These are phyloP conservation scores for Pythium dissotocum DNA, from an alignment of 352 stramenopile species.

Conservation along the genomic window DNA sequence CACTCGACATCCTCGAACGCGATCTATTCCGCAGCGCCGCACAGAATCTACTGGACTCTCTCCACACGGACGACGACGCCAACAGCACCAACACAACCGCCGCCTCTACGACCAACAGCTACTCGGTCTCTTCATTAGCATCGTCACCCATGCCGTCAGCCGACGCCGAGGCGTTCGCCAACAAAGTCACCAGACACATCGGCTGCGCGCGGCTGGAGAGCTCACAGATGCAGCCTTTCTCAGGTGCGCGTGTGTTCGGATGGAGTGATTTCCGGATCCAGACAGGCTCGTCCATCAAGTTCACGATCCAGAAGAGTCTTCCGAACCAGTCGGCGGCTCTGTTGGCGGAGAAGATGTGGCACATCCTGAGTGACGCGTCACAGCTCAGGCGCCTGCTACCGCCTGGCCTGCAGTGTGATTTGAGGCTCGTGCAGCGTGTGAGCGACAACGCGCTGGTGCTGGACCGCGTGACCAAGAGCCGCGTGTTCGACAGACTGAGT, in stretches of 20 bases:
- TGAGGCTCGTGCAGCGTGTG: slow-evolving; percentile 48
- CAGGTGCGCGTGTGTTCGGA: slow-evolving; percentile 41
- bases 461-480: slow-evolving; percentile 47
- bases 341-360: slow-evolving; percentile 41
- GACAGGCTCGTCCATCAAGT: slow-evolving; percentile 45
- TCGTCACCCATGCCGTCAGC: slow-evolving; percentile 30
- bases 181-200: slow-evolving; percentile 37
- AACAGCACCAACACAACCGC: background rate
- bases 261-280: slow-evolving; percentile 51
- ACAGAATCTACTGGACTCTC: slow-evolving; percentile 58
- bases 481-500: slow-evolving; percentile 22
- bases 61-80: slow-evolving; percentile 20
- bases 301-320: slow-evolving; percentile 50
- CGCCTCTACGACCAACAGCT: background rate
- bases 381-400: slow-evolving; percentile 41
- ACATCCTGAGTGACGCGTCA: slow-evolving; percentile 38
- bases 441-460: slow-evolving; percentile 45
- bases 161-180: slow-evolving; percentile 32
- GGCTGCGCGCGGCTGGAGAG: slow-evolving; percentile 36
- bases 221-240: slow-evolving; percentile 32
- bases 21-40: slow-evolving; percentile 52
- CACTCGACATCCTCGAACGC: slow-evolving; percentile 37
- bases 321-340: slow-evolving; percentile 25
- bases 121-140: background rate
- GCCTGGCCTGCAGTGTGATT: slow-evolving; percentile 36